A percentile compares a stretch with the other conserved stretches of the same genome.
Conservation (phyloP, 2,329 filamentous ascomycete species). For the Fusarium lyarnte region DNA sequence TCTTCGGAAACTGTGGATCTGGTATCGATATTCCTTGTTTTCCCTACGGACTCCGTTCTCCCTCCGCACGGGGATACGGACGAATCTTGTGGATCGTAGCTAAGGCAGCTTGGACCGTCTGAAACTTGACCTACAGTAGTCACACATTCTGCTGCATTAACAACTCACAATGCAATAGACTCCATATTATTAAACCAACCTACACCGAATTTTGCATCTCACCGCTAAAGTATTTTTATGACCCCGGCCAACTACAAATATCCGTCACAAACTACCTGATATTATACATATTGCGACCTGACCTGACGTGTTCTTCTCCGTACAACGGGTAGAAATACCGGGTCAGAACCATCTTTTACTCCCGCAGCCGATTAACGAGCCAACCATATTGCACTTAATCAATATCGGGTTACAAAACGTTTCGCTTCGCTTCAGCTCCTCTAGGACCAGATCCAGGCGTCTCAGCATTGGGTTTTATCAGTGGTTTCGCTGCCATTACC, state of each 20-base stretch:
- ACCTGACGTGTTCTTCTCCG: constrained; percentile 7
- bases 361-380: constrained; percentile 25
- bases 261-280: constrained; percentile 19
- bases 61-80: constrained; percentile 13
- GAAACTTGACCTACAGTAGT: constrained; percentile 24
- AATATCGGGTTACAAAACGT: constrained; percentile 14
- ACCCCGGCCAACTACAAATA: constrained; percentile 20
- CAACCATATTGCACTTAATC: constrained; percentile 23
- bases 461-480: constrained; percentile 5
- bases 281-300: constrained; percentile 3
- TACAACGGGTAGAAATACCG: constrained; percentile 22
- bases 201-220: constrained; percentile 2
- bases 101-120: constrained; percentile 20
- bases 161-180: constrained; percentile 25
- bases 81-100: constrained; percentile 6
- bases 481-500: constrained; percentile 21
- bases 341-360: constrained; percentile 20
- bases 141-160: constrained; percentile 28
- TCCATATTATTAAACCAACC: constrained; percentile 21
- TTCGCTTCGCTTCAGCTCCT: constrained; percentile 18
- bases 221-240: constrained; percentile 20
- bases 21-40: background rate
- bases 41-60: constrained; percentile 2
- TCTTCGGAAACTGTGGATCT: constrained; percentile 25
- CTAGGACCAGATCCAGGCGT: constrained; percentile 10